Evolutionary conservation across 2,329 filamentous ascomycete species (phyloP).

Genomic region (Fusarium pseudonygamai): DNA sequence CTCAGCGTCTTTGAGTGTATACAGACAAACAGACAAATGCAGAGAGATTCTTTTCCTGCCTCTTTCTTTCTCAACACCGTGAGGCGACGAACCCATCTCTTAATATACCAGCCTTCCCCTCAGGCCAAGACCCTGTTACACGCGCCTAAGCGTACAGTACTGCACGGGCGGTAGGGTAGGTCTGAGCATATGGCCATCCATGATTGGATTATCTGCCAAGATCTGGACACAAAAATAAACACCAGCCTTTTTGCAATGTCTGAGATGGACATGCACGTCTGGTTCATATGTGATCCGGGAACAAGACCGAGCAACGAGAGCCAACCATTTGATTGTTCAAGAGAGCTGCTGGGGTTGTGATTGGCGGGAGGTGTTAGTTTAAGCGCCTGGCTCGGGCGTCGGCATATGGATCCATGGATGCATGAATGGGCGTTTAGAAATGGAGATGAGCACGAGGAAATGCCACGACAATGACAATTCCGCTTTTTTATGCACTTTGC

Average conservation of each 20-base stretch:
- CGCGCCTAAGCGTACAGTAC: conserved; percentile 11
- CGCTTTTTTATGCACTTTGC: conserved; percentile 11
- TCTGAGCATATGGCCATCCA: conserved; percentile 11
- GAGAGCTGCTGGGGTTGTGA: conserved; percentile 10
- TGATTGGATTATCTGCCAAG: conserved; percentile 26
- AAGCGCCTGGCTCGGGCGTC: conserved; percentile 35
- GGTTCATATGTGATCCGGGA: conserved; percentile 27
- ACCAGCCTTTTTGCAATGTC: conserved; percentile 13
- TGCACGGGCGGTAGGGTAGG: conserved; percentile 26
- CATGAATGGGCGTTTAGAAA: conserved; percentile 28
- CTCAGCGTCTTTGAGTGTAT: conserved; percentile 33
- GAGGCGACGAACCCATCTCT: conserved; percentile 30
- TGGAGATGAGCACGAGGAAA: conserved; percentile 1
- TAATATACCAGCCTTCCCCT: conserved; percentile 42
- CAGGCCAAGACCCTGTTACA: conserved; percentile 8
- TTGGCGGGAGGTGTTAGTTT: conserved; percentile 23
- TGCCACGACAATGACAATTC: conserved; percentile 9
- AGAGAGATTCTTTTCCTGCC: conserved; percentile 32
- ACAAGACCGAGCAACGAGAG: conserved; percentile 14
- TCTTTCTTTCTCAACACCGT: conserved; percentile 16
- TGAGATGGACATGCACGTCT: conserved; percentile 15
- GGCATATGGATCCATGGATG: conserved; percentile 13
- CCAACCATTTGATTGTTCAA: conserved; percentile 25
- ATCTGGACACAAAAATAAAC: conserved; percentile 31
- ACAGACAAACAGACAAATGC: conserved; percentile 29